phyloP scores from a whole-genome alignment of 139 green algal genomes.

The Tetraselmis chui region DNA sequence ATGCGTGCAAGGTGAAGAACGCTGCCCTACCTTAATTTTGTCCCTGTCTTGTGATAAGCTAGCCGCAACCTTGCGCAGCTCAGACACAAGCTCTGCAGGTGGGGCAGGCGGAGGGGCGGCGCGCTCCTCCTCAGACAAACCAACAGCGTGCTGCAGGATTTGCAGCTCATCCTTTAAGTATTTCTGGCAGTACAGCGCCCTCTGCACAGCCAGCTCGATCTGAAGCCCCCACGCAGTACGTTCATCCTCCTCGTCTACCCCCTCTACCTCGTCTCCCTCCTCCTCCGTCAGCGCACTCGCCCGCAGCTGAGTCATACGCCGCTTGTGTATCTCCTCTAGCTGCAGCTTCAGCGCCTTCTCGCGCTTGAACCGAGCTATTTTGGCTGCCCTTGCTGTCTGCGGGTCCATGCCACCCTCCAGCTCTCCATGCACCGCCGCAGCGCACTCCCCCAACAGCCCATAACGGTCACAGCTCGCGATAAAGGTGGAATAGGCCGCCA shows the following conservation, averaged over 20 bases:
- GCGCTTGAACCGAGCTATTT: constrained; percentile 56
- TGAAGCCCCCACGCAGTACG: constrained; percentile 37
- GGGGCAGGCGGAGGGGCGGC: constrained; percentile 7
- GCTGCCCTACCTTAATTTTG: no score
- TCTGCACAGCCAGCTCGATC: constrained; percentile 28
- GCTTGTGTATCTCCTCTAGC: constrained; percentile 28
- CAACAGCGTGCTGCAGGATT: constrained; percentile 37
- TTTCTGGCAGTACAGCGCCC: constrained; percentile 21
- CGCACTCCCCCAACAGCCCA: constrained; percentile 23
- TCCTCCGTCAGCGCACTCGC: constrained; percentile 12
- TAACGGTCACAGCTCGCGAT: constrained; percentile 32
- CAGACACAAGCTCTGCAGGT: constrained; percentile 19
- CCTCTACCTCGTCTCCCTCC: constrained; percentile 18
- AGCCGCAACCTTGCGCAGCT: constrained; percentile 15
- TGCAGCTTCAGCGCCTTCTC: constrained; percentile 30
- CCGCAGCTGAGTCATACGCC: neutral
- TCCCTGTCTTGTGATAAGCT: no score
- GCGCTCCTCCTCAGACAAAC: constrained; percentile 24
- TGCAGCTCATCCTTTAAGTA: constrained; percentile 48
- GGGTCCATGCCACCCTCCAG: constrained; percentile 20
- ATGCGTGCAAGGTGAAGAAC: no score
- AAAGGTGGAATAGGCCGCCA: constrained; percentile 3
- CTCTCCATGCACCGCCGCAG: neutral
- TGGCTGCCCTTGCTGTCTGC: constrained; percentile 22
- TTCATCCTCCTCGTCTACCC: constrained; percentile 47